A percentile compares a stretch with the other conserved stretches of the same genome.
phyloP scores from a whole-genome alignment of 75 land plant genomes.

The Pseudotsuga menziesii region DNA sequence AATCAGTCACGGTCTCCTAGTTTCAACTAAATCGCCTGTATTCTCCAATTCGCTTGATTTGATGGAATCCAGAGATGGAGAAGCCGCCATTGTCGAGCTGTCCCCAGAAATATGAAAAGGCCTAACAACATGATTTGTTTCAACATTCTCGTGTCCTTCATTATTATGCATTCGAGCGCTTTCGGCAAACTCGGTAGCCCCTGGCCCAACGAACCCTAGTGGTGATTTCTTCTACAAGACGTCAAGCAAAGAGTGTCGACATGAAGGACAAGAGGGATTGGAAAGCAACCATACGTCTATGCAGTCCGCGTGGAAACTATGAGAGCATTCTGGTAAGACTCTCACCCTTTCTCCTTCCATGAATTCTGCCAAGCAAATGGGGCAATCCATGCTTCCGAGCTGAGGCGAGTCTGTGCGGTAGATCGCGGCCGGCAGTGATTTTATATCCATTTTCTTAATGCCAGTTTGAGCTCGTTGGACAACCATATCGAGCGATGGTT shows the following conservation, averaged over 20 bases:
- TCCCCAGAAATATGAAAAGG: no score
- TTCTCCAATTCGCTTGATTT: no score
- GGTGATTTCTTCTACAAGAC: no score
- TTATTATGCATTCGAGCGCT: no score
- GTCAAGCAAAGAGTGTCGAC: conserved; percentile 14
- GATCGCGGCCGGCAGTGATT: conserved; percentile 22
- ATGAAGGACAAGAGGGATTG: conserved; percentile 42
- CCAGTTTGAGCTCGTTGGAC: conserved; percentile 28
- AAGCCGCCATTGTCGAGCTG: no score
- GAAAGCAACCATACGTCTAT: conserved; percentile 38
- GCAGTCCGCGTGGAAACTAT: conserved; percentile 38
- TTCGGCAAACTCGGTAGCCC: no score
- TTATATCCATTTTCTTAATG: conserved; percentile 37
- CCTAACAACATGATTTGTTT: no score
- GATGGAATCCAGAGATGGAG: no score
- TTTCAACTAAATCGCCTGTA: no score
- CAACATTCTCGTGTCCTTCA: no score
- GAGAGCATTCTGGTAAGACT: conserved; percentile 38
- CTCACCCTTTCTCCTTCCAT: conserved; percentile 25
- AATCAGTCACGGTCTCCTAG: no score
- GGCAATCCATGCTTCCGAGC: conserved; percentile 8
- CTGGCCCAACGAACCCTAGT: no score
- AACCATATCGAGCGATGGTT: conserved; percentile 8
- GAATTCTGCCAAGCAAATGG: conserved; percentile 42
- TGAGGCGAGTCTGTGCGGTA: conserved; percentile 22